Conservation (phyloP, 2,329 filamentous ascomycete genomes). For the Aphanocladium album region DNA sequence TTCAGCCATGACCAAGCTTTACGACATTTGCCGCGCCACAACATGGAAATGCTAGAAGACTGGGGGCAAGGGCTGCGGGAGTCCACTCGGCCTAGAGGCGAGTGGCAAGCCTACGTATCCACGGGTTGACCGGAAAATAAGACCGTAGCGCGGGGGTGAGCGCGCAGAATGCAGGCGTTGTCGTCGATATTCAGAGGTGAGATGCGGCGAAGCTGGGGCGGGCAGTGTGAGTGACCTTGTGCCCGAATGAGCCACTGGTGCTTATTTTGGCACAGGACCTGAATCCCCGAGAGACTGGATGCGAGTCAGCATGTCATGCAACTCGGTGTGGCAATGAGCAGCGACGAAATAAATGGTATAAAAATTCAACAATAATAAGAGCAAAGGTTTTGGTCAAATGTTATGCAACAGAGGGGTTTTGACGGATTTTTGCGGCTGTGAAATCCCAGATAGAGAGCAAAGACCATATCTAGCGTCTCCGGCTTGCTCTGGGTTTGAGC, state of each 20-base stretch:
- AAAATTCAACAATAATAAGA: neutral
- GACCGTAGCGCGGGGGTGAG: neutral
- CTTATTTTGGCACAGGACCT: neutral
- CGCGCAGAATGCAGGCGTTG: neutral
- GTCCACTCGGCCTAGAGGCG: neutral
- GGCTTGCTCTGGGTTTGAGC: neutral
- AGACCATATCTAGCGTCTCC: neutral
- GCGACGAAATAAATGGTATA: neutral
- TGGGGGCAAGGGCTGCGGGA: neutral
- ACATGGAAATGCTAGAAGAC: neutral
- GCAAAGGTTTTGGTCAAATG: neutral
- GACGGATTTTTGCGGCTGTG: neutral
- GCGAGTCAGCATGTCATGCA: constrained; percentile 3
- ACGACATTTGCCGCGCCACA: neutral
- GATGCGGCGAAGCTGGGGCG: neutral
- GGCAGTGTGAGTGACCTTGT: neutral
- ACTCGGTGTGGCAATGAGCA: neutral
- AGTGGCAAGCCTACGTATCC: neutral
- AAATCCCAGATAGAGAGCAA: neutral
- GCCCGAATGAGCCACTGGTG: neutral
- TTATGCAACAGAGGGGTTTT: neutral
- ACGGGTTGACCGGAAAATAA: neutral
- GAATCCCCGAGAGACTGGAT: neutral
- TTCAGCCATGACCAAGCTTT: constrained; percentile 8
- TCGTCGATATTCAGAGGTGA: neutral